Conservation (phyloP, 441 rosid species). For the Populus hybrid region DNA sequence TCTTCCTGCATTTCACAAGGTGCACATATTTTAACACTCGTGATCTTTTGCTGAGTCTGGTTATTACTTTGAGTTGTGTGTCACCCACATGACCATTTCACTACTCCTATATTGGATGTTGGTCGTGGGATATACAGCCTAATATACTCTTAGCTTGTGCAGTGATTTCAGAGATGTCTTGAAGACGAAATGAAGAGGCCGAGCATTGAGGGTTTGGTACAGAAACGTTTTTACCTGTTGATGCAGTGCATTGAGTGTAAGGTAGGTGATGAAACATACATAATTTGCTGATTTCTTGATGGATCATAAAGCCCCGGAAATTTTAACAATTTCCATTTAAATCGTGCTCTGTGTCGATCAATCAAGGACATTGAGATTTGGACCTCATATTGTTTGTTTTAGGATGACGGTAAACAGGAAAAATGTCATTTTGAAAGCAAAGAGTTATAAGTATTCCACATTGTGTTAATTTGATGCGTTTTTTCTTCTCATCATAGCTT, state of each 20-base stretch:
- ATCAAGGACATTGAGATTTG: not conserved
- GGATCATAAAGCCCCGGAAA: not conserved
- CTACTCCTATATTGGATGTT: not conserved
- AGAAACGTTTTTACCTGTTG: not conserved
- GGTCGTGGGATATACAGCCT: not conserved
- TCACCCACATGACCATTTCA: not conserved
- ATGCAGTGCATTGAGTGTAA: constrained; percentile 57
- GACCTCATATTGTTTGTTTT: too few species aligned
- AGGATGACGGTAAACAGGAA: constrained; percentile 7
- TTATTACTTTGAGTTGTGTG: not conserved
- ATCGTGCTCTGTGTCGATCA: too few species aligned
- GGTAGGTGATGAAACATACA: constrained; percentile 50
- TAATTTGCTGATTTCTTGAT: not conserved
- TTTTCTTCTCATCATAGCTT: too few species aligned
- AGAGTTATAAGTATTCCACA: too few species aligned
- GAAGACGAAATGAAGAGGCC: not conserved
- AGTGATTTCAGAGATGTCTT: not conserved
- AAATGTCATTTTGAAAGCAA: too few species aligned
- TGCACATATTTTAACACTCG: not conserved
- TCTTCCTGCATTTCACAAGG: constrained; percentile 89
- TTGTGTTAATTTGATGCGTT: too few species aligned
- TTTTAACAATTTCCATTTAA: not conserved
- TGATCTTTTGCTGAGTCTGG: not conserved
- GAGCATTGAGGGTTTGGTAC: not conserved
- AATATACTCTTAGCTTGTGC: not conserved